These are phyloP conservation scores for Penicillium sp. DNA, from an alignment of 2,329 filamentous ascomycete species.

Conservation along the genomic window DNA sequence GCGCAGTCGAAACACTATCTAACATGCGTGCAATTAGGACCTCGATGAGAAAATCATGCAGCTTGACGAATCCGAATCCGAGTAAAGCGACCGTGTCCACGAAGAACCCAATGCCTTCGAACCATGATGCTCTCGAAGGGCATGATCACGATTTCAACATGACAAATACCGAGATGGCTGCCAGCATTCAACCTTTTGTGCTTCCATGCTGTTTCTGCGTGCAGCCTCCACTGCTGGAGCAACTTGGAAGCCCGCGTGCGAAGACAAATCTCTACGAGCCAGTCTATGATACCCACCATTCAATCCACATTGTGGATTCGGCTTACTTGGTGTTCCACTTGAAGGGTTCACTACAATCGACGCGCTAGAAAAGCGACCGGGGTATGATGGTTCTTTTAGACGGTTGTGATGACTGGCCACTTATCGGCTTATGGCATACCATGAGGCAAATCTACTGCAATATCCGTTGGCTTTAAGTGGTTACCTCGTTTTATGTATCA, in stretches of 20 bases:
- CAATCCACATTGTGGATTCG: neutral
- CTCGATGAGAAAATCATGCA: conserved; percentile 50
- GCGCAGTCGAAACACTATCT: neutral
- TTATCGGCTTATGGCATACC: too few relatives aligned
- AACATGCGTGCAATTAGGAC: conserved; percentile 32
- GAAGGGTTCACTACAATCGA: too few relatives aligned
- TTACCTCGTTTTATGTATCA: too few relatives aligned
- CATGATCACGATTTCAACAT: neutral
- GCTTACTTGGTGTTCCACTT: too few relatives aligned
- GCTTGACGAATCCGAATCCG: conserved; percentile 47
- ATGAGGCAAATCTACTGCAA: too few relatives aligned
- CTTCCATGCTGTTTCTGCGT: neutral
- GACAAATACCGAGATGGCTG: neutral
- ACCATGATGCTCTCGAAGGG: neutral
- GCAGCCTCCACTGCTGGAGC: too few relatives aligned
- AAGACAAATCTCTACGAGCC: neutral
- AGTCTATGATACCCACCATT: neutral
- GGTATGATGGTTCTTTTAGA: too few relatives aligned
- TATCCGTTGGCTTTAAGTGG: too few relatives aligned
- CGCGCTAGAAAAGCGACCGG: too few relatives aligned
- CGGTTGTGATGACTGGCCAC: too few relatives aligned
- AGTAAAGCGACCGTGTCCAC: conserved; percentile 23
- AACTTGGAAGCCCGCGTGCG: neutral
- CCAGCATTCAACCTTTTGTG: neutral
- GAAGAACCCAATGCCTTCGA: neutral